Evolutionary conservation across 2,329 filamentous ascomycete species (phyloP), one percentile per base, ranked within the genome.

Genomic region (Trichoderma koningii): DNA sequence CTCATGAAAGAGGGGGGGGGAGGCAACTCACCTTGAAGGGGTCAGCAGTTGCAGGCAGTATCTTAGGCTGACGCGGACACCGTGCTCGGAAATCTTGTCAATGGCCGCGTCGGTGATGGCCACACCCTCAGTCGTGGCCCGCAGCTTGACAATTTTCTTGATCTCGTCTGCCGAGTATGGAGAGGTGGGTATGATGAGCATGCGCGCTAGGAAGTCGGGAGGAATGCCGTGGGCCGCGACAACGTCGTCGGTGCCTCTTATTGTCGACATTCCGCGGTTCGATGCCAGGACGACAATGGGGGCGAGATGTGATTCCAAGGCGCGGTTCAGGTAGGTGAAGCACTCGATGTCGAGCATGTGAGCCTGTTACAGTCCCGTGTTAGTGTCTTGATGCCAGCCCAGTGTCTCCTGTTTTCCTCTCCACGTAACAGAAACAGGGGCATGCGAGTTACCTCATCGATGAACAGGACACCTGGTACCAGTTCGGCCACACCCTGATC

Each of bases 311-410:
- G 92, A 93, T 83, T 99, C 95, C 71, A 99, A 85, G n/a, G 95
- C 95, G 75, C 93, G 91, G 83, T 98, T 98, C 74, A 99, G 88
- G 80, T 97, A 99, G 70, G 95, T 98, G 81, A 98, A 99, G 82
- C 93, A 96, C 82, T 99, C 95, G 71, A 99, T 90, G 77, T 99
- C 95, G 72, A 99, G 92, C 95, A 99, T 99, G 82, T 99, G 94
- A 67, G 96, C 94, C 93, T 96, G 71, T 74, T 66, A n/a, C 51
- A 70, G 69, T 69, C 23, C 38, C 67, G 65, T 64, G 57, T 62
- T 14, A 62, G 26, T 53, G 23, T 42, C 59, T 69, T 69, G 23
- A 51, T 64, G 34, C 53, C 45, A 56, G 17, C 57, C 14, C 65
- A 66, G 55, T 59, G 62, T 26, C 34, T 64, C 14, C 64, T 65